phyloP scores from a whole-genome alignment of 1,284 basidiomycete species.

The Tilletia horrida region DNA sequence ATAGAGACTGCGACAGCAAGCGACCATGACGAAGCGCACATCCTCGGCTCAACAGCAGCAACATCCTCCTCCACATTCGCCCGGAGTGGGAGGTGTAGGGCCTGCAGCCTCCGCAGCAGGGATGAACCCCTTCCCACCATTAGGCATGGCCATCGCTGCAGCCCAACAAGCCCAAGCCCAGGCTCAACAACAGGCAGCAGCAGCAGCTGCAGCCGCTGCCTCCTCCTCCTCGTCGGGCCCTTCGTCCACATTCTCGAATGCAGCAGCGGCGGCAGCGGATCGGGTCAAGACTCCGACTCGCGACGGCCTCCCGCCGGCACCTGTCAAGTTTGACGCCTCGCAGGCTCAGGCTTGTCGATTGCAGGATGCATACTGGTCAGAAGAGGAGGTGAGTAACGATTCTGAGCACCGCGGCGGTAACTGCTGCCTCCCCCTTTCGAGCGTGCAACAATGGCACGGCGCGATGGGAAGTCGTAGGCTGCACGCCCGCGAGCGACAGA shows the following conservation, averaged over 20 bases:
- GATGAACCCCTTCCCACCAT: constrained; percentile 10
- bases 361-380: constrained; percentile 97
- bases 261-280: not conserved
- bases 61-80: not conserved
- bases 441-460: no score
- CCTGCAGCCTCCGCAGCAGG: not conserved
- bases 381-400: constrained; percentile 71
- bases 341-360: constrained; percentile 62
- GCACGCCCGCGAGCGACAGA: no score
- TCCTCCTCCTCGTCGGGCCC: not conserved
- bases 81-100: not conserved
- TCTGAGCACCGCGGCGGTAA: no score
- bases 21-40: constrained; percentile 13
- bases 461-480: no score
- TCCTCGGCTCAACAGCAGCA: not conserved
- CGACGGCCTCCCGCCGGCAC: constrained; percentile 42
- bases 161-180: not conserved
- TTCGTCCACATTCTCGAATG: not conserved
- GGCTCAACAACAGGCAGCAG: not conserved
- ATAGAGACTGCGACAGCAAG: no score
- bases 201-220: not conserved
- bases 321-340: constrained; percentile 44
- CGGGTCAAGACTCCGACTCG: constrained; percentile 11
- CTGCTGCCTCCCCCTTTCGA: no score
- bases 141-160: constrained; percentile 16